Conservation (phyloP, 768 basidiomycete genomes). For the Neoboletus brunneissimus region DNA sequence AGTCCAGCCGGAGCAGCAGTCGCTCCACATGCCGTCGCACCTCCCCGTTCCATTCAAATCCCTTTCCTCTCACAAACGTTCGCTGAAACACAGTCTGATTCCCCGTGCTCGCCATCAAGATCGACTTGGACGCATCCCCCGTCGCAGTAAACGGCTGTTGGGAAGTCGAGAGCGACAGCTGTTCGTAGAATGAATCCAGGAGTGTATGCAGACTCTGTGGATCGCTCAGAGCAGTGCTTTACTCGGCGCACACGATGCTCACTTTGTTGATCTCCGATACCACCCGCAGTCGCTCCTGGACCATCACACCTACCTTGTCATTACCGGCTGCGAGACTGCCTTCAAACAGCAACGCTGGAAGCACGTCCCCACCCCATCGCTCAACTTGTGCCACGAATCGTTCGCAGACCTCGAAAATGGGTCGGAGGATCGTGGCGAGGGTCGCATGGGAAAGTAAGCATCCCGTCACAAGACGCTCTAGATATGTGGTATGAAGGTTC, state of each 20-base stretch:
- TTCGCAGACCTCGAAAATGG: conserved; percentile 81
- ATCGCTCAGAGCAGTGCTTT: not conserved
- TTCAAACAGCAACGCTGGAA: conserved; percentile 81
- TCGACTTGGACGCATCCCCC: conserved; percentile 72
- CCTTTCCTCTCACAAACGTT: conserved; percentile 50
- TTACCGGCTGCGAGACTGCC: conserved; percentile 61
- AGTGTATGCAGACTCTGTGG: conserved; percentile 64
- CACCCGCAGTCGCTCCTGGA: conserved; percentile 62
- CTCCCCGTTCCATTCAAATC: conserved; percentile 58
- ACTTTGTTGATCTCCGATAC: conserved; percentile 83
- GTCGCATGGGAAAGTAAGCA: conserved; percentile 69
- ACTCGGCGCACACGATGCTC: not conserved
- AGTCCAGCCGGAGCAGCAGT: conserved; percentile 76
- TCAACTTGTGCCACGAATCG: conserved; percentile 86
- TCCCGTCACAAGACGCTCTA: conserved; percentile 75
- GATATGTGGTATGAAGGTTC: conserved; percentile 74
- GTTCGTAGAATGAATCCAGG: conserved; percentile 76
- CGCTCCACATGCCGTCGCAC: conserved; percentile 81
- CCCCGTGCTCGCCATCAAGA: conserved; percentile 55
- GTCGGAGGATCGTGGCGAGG: conserved; percentile 60
- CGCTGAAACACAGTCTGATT: conserved; percentile 45
- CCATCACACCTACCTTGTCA: conserved; percentile 64
- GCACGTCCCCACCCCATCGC: conserved; percentile 88
- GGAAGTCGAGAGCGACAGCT: conserved; percentile 71
- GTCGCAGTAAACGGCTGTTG: conserved; percentile 64